phyloP scores from a whole-genome alignment of 495 filamentous ascomycete genomes.

The Darksidea phi region DNA sequence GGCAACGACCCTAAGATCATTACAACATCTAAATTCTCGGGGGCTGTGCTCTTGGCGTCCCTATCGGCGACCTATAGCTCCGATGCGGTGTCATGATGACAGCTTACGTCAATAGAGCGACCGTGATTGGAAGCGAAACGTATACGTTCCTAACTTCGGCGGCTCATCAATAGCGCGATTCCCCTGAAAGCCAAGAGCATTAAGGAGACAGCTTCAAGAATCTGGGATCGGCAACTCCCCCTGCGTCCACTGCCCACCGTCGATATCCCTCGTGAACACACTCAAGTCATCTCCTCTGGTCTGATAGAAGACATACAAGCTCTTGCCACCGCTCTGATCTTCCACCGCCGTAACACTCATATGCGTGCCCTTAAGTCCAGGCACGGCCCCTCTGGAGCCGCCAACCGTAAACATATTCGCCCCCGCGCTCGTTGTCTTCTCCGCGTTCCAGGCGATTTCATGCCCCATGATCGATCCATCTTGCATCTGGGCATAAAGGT shows the following conservation, averaged over 20 bases:
- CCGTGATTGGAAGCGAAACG: too few species aligned
- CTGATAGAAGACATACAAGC: constrained; percentile 37
- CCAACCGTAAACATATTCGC: constrained; percentile 27
- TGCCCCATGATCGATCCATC: constrained; percentile 29
- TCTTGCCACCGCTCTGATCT: constrained; percentile 27
- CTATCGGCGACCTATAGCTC: too few species aligned
- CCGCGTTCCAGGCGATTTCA: constrained; percentile 33
- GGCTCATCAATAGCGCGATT: too few species aligned
- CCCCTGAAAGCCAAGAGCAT: too few species aligned
- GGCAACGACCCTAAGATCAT: too few species aligned
- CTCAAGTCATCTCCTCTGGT: constrained; percentile 34
- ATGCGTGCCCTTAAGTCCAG: constrained; percentile 33
- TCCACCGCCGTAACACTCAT: constrained; percentile 33
- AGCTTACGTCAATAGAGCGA: too few species aligned
- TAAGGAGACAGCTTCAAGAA: neutral
- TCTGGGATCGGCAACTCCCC: constrained; percentile 28
- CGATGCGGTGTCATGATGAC: too few species aligned
- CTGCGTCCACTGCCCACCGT: constrained; percentile 35
- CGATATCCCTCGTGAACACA: constrained; percentile 31
- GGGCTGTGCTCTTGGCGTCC: too few species aligned
- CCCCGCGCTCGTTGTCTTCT: constrained; percentile 28
- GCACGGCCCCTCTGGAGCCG: constrained; percentile 5
- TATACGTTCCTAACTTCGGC: too few species aligned
- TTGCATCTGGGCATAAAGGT: constrained; percentile 34
- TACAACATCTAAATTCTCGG: too few species aligned